phyloP scores from a whole-genome alignment of 257 asterid genomes.

The Osmanthus fragrans region DNA sequence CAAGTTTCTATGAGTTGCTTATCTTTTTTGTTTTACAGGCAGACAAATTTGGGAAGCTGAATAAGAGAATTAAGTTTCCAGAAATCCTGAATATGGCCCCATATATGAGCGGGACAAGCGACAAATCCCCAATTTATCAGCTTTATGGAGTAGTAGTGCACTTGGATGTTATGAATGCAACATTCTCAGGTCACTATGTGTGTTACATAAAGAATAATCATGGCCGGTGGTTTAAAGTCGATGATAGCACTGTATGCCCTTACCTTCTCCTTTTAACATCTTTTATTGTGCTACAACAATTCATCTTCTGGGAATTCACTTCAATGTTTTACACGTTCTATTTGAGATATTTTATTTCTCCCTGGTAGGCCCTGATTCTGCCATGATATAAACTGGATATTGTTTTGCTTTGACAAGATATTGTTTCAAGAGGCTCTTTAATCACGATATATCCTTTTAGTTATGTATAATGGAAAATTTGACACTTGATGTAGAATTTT shows the following conservation, averaged over 20 bases:
- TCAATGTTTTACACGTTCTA: neutral
- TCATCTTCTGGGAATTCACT: neutral
- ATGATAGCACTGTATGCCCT: constrained; percentile 65
- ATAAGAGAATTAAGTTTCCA: constrained; percentile 67
- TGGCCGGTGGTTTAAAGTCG: constrained; percentile 74
- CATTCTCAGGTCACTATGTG: constrained; percentile 83
- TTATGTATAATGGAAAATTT: neutral
- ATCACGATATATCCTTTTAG: neutral
- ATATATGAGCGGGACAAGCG: constrained; percentile 81
- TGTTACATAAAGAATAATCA: constrained; percentile 67
- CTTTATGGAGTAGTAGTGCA: constrained; percentile 88
- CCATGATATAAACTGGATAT: neutral
- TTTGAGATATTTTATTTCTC: neutral
- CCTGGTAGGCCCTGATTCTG: neutral
- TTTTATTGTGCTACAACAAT: constrained; percentile 6
- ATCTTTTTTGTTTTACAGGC: constrained; percentile 38
- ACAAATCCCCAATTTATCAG: constrained; percentile 76
- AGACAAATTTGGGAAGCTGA: constrained; percentile 77
- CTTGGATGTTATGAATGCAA: constrained; percentile 64
- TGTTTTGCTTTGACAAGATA: neutral
- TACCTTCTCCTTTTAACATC: constrained; percentile 1
- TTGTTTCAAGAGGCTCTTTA: neutral
- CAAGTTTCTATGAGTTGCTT: constrained; percentile 3
- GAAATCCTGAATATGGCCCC: constrained; percentile 72
- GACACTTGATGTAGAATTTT: neutral